Evolutionary conservation across 2,329 filamentous ascomycete genomes (phyloP), one percentile per base, ranked within the genome.

Genomic region (Leptographium flavum): DNA sequence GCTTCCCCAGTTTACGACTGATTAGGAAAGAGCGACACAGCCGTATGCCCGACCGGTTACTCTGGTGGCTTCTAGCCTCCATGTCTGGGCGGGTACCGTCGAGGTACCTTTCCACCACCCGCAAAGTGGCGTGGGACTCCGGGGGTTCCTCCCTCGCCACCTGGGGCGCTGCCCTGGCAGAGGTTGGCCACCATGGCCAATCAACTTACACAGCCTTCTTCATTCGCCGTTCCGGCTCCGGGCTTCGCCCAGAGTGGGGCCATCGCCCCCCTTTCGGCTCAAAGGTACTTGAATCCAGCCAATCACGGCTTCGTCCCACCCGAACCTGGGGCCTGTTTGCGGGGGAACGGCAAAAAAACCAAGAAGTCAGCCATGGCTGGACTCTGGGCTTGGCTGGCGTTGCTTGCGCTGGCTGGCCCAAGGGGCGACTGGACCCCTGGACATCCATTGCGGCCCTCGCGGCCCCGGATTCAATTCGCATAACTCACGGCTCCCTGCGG

Each of bases 21-120:
- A 10, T 17, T 39, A 9, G 23, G 22, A 28, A 27, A 28, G 37
- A 27, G 37, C 37, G 22, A 25, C 21, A 32, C 30, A 43, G 48
- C 47, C 49, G 47, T 40, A 49, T 50, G 49, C 40, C 49, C 49
- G 49, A 45, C 37, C 49, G 49, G 46, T 44, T 50, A 50, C 44
- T n/a, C 33, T 43, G 43, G 35, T 22, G 10, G 39, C n/a, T 37
- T 37, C 35, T 14, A 33, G 5, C n/a, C n/a, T n/a, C n/a, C n/a
- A 23, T 19, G 11, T 19, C 35, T 14, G 11, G 15, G 13, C 11
- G 11, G 7, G 39, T 32, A 41, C 39, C 28, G 28, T 17, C 9
- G 10, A 32, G 19, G 39, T 41, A 41, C 39, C 19, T 39, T 5
- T 11, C 13, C 38, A 23, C 38, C 38, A 28, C 38, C 17, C 38